Evolutionary conservation across 805 yeast genomes (phyloP), one percentile per base, ranked within the genome.

Genomic region (Candida ficus): DNA sequence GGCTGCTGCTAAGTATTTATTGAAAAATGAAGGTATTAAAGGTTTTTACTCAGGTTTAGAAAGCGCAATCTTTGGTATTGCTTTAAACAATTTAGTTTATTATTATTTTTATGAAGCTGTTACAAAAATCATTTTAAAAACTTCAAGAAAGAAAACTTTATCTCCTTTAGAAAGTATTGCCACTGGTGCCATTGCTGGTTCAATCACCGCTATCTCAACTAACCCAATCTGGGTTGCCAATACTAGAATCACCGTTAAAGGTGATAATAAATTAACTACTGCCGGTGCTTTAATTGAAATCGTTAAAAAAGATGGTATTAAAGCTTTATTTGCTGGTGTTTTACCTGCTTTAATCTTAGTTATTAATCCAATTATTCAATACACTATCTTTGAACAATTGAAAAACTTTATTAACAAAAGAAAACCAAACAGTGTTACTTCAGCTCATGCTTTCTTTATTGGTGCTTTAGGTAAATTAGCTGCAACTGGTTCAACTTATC

Each of bases 181-280:
- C 9, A 51, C 52, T 6, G 58, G 97, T 21, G 82, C 93, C 1
- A 70, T 86, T 54, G 95, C 96, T 2, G 96, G 97, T 0, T 75
- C 89, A 9, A 75, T 88, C 29, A 88, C 96, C 4, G 84, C 89
- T 37, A 66, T 84, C 17, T 71, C 80, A 10, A 80, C 95, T 11
- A 89, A 89, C 60, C 97, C 97, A 19, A 78, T 87, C 50, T 89
- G 97, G 97, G 95, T 89, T 33, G 93, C 95, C 33, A 89, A 89
- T 59, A 89, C 97, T 3, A 74, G 96, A 56, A 78, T 83, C 75
- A 85, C 95, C 52, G 88, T 90, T 16, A 49, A 52, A 13, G 57
- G 53, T 33, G 45, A 40, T 25, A 37, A 46, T 38, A 38, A 59
- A 48, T 48, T 67, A 22, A 65, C 66, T 33, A 78, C 90, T 2